Evolutionary conservation across 805 yeast species (phyloP), one percentile per base, ranked within the genome.

Genomic region (Metschnikowia cerradonensis): DNA sequence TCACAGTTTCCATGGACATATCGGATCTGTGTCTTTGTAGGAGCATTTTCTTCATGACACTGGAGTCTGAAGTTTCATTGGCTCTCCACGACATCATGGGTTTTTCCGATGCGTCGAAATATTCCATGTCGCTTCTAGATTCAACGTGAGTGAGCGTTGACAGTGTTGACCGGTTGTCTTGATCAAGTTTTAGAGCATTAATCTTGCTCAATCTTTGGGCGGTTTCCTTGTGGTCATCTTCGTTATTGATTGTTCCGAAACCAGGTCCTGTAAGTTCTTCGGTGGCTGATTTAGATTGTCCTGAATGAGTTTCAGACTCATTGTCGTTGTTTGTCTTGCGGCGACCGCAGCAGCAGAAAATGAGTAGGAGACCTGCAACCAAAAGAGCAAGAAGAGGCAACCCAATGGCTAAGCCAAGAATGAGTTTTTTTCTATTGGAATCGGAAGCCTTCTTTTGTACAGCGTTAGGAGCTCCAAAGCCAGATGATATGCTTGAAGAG

Each of bases 371-470:
- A 0, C 72, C 73, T 0, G 81, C 76, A 2, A 82, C 57, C 7
- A 83, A 59, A 0, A 87, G 59, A 1, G 77, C 77, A 3, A 81
- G 68, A 0, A 78, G 63, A 1, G 96, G 96, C 43, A 94, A 77
- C 1, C 86, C 88, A n/a, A 88, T 91, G 49, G 97, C 97, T 52
- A 91, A 78, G 1, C 91, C 96, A 62, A 92, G 87, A 0, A 96
- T 96, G n/a, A 88, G 72, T 2, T 80, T 78, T 56, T 79, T 84
- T 47, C 72, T 75, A n/a, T 17, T 26, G 1, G 75, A 55, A 1
- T 67, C 49, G 7, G 53, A 37, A 0, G 73, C 48, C 8, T 44
- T 26, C 8, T 20, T 35, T 26, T 35, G 40, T 10, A 67, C 35
- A 1, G 51, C 19, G 30, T 39, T 11, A 2, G 76, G 38, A 3